Evolutionary conservation across 2,329 filamentous ascomycete species (phyloP).

Genomic region (Alternaria gansuensis): DNA sequence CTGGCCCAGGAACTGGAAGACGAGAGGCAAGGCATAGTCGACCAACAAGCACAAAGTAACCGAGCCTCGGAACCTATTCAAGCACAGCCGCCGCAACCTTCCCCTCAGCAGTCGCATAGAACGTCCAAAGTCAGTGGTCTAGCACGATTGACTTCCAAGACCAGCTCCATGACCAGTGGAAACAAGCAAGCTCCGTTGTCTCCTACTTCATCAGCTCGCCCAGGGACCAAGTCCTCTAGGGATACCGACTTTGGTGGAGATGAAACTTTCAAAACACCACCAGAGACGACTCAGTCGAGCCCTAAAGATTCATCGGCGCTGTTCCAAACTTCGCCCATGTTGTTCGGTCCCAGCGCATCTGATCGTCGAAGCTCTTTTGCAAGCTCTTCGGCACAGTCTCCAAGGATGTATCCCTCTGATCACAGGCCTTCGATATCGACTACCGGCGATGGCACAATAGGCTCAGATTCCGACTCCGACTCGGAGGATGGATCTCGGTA

Average conservation of each 20-base stretch:
- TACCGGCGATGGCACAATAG: slow-evolving; percentile 36
- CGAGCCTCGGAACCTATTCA: slow-evolving; percentile 35
- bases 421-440: slow-evolving; percentile 49
- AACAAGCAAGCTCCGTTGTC: slow-evolving; percentile 46
- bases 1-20: slow-evolving; percentile 85
- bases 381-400: slow-evolving; percentile 50
- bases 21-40: slow-evolving; percentile 62
- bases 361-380: slow-evolving; percentile 44
- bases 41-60: slow-evolving; percentile 42
- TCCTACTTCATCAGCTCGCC: slow-evolving; percentile 40
- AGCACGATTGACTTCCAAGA: slow-evolving; percentile 49
- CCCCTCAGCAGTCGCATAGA: slow-evolving; percentile 38
- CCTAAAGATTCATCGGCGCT: slow-evolving; percentile 42
- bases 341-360: slow-evolving; percentile 44
- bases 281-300: slow-evolving; percentile 54
- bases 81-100: slow-evolving; percentile 33
- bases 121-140: slow-evolving; percentile 45
- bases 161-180: slow-evolving; percentile 44
- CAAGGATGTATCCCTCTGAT: slow-evolving; percentile 43
- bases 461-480: slow-evolving; percentile 41
- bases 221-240: slow-evolving; percentile 49
- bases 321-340: slow-evolving; percentile 46
- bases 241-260: slow-evolving; percentile 51
- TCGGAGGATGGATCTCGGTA: slow-evolving; percentile 38
- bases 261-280: slow-evolving; percentile 57